Evolutionary conservation across 2,329 filamentous ascomycete species (phyloP).

Genomic region (Trichophyton rubrum): DNA sequence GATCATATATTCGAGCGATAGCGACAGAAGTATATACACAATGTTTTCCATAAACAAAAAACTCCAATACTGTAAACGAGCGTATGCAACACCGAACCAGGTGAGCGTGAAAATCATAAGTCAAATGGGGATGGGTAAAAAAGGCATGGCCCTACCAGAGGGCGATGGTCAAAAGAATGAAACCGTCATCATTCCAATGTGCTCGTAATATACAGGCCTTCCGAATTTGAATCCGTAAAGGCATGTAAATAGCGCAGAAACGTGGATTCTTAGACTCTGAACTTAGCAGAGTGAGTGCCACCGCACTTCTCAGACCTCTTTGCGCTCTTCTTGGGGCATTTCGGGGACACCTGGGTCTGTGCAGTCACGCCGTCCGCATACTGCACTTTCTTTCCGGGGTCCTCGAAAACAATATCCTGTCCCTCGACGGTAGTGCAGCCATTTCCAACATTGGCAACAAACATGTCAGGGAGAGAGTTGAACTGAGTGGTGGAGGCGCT

Average conservation of each 20-base stretch:
- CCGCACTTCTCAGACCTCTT: neutral
- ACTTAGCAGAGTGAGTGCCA: neutral
- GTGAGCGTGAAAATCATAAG: neutral
- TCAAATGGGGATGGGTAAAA: neutral
- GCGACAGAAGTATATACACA: neutral
- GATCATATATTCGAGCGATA: neutral
- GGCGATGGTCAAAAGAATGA: neutral
- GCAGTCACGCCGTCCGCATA: conserved; percentile 1
- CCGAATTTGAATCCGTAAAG: neutral
- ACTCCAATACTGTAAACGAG: neutral
- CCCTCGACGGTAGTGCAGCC: conserved; percentile 9
- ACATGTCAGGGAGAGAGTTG: conserved; percentile 8
- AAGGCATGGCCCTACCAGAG: neutral
- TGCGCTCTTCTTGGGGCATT: neutral
- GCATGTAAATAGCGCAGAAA: neutral
- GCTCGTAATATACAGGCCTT: neutral
- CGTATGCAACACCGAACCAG: neutral
- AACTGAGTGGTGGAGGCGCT: neutral
- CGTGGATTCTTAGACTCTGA: neutral
- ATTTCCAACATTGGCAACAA: conserved; percentile 11
- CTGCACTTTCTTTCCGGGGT: conserved; percentile 6
- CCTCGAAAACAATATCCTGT: conserved; percentile 4
- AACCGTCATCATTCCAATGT: neutral
- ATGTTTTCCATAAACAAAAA: neutral
- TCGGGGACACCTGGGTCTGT: neutral